These are phyloP conservation scores for Penicillium subrubescens DNA, from an alignment of 495 filamentous ascomycete genomes.

Conservation along the genomic window DNA sequence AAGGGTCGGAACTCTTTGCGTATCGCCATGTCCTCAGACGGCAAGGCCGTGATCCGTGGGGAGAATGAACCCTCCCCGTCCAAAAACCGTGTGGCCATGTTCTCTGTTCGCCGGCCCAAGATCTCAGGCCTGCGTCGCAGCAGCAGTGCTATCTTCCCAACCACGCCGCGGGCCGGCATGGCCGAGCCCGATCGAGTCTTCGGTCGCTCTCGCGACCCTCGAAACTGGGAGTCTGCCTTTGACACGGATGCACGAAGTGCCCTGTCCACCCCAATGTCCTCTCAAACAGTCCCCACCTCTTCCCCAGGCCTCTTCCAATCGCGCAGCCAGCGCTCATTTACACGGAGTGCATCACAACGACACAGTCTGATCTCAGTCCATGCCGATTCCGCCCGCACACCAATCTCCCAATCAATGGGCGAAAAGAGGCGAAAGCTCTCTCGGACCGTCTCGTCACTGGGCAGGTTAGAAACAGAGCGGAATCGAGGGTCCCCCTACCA, in stretches of 20 bases:
- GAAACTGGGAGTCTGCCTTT: constrained; percentile 82
- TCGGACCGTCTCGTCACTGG: constrained; percentile 67
- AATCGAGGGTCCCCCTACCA: constrained; percentile 21
- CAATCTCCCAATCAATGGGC: constrained; percentile 44
- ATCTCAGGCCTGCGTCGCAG: constrained; percentile 62
- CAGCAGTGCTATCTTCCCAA: constrained; percentile 56
- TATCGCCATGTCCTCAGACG: constrained; percentile 55
- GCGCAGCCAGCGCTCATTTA: constrained; percentile 51
- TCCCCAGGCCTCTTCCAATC: constrained; percentile 75
- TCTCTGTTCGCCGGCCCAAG: constrained; percentile 52
- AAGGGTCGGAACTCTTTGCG: constrained; percentile 47
- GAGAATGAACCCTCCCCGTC: constrained; percentile 51
- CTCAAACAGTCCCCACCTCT: constrained; percentile 67
- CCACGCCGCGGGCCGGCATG: constrained; percentile 32
- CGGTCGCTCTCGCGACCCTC: constrained; percentile 79
- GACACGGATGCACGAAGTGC: constrained; percentile 72
- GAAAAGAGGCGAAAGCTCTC: constrained; percentile 65
- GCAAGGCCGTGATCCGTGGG: constrained; percentile 50
- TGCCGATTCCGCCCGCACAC: constrained; percentile 47
- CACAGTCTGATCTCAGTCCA: constrained; percentile 57
- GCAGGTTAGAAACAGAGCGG: constrained; percentile 59
- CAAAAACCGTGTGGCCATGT: constrained; percentile 56
- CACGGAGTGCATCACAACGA: constrained; percentile 43
- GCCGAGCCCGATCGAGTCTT: constrained; percentile 44
- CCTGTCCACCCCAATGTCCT: constrained; percentile 70